Evolutionary conservation across 2,329 filamentous ascomycete genomes (phyloP), one percentile per base, ranked within the genome.

Genomic region (Sarocladium brachiariae): DNA sequence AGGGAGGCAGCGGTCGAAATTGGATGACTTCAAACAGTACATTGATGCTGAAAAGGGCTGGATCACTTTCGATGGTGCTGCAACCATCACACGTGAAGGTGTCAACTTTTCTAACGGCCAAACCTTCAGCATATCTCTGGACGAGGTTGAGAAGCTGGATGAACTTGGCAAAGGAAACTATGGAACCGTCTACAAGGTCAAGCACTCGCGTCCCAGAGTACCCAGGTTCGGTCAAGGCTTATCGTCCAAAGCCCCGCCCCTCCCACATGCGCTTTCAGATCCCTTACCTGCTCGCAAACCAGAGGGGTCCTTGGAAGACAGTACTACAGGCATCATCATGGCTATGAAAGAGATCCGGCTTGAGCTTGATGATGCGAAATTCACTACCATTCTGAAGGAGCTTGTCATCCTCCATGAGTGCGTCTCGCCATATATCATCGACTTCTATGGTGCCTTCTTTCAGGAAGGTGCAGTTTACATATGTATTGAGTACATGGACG

Each of bases 401-500:
- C 76, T 99, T 45, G 89, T 99, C 61, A 92, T 99, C 55, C 75
- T 99, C 2, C 93, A 99, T 70, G 87, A 93, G 59, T 99, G 93
- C 63, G 77, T 93, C 2, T 96, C 90, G 2, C 92, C 93, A 0
- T 96, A 92, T 68, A 97, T 99, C 58, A 93, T 99, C 66, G 92
- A 99, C 64, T 99, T 99, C 62, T 99, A 97, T 65, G 93, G 93
- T 1, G 93, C 93, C 4, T 99, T 99, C 66, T 99, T 96, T 75
- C 93, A 99, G 64, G 93, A 99, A 71, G 92, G 93, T 24, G 93
- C 93, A 0, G 93, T 99, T 2, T 99, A 99, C 68, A 97, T 99
- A 67, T 99, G 93, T 70, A 96, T 99, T 66, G 93, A 99, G 70
- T 96, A 90, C 69, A 99, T 99, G 93, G 91, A 99, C 64, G 93